phyloP scores from a whole-genome alignment of 2,329 filamentous ascomycete species.

The Graphiopsis chlorocephala region DNA sequence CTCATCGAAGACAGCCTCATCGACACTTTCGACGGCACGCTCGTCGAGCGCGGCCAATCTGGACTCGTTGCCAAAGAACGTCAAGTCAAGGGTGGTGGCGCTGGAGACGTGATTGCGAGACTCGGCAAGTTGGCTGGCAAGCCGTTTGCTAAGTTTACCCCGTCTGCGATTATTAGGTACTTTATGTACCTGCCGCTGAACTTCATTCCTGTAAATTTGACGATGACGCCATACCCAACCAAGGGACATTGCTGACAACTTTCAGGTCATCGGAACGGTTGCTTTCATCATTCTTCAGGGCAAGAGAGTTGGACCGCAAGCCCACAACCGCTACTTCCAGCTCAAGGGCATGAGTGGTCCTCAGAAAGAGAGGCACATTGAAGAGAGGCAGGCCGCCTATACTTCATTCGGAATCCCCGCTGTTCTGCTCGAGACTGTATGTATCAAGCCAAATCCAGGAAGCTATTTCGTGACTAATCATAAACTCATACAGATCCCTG shows the following conservation, averaged over 20 bases:
- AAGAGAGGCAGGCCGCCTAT: conserved; percentile 71
- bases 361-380: conserved; percentile 66
- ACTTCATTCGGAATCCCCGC: conserved; percentile 82
- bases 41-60: conserved; percentile 54
- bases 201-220: conserved; percentile 64
- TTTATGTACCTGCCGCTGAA: conserved; percentile 87
- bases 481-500: conserved; percentile 52
- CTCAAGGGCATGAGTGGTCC: conserved; percentile 75
- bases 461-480: neutral
- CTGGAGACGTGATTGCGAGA: conserved; percentile 52
- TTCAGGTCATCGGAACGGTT: conserved; percentile 69
- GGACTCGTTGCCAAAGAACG: conserved; percentile 71
- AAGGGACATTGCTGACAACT: conserved; percentile 21
- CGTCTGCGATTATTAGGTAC: conserved; percentile 67
- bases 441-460: neutral
- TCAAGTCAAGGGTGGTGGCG: conserved; percentile 58
- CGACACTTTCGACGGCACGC: conserved; percentile 80
- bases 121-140: conserved; percentile 57
- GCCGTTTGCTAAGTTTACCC: conserved; percentile 53
- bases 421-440: conserved; percentile 71
- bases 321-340: conserved; percentile 75
- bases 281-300: conserved; percentile 75
- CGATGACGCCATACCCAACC: neutral
- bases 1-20: conserved; percentile 78
- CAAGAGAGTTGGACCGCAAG: conserved; percentile 51